Conservation (phyloP, 768 basidiomycete species). For the Stropharia rugosoannulata region DNA sequence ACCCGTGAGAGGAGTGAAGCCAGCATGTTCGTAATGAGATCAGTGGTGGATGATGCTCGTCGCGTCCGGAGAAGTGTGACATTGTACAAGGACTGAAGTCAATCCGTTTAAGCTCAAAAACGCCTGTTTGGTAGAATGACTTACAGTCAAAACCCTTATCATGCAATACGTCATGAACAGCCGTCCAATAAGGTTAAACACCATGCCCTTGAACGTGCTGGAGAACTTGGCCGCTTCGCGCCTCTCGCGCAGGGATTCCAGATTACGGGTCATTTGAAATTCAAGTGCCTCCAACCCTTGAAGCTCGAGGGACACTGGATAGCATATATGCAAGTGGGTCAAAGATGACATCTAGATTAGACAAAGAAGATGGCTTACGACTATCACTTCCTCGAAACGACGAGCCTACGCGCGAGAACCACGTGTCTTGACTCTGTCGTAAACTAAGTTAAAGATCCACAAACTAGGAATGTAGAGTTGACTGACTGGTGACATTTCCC, state of each 20-base stretch:
- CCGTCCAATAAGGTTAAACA: constrained; percentile 44
- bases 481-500: constrained; percentile 11
- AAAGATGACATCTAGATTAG: neutral
- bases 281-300: constrained; percentile 66
- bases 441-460: neutral
- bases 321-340: neutral
- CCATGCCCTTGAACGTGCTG: constrained; percentile 52
- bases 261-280: constrained; percentile 60
- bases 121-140: constrained; percentile 21
- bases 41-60: constrained; percentile 36
- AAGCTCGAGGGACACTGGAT: constrained; percentile 55
- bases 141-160: constrained; percentile 59
- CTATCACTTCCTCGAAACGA: constrained; percentile 49
- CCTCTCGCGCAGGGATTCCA: constrained; percentile 48
- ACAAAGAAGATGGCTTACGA: constrained; percentile 21
- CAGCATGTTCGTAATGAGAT: constrained; percentile 39
- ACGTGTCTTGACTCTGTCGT: constrained; percentile 28
- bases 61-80: constrained; percentile 37
- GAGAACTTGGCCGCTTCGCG: constrained; percentile 50
- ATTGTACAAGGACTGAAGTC: constrained; percentile 48
- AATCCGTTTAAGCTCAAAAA: neutral
- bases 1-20: constrained; percentile 29
- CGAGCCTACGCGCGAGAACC: constrained; percentile 51
- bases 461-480: neutral
- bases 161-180: constrained; percentile 70